Base-by-base conservation (phyloP, 495 filamentous ascomycete genomes). In the Podospora fimiseda region DNA sequence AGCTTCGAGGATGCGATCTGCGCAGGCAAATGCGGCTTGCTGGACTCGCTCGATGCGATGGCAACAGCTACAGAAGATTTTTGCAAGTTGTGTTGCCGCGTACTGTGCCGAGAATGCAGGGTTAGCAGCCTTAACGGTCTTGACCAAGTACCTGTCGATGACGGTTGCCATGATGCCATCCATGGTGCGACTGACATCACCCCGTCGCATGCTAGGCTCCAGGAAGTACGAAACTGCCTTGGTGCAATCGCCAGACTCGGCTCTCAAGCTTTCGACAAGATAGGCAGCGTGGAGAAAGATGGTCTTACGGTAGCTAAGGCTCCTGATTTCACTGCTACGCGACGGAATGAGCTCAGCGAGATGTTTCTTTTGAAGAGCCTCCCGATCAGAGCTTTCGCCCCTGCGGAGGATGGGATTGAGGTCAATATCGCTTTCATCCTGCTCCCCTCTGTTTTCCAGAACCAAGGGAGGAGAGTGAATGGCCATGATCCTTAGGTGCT, bases 371-470 rank as follows among this genome's bases (percentile, higher is more conserved):
- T 95, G 89, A 55, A 88, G 83, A 13, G 80, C 70, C 33, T 86
- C 80, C 52, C 87, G 84, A 19, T 93, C 88, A 7, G 83, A 78
- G 41, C 80, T 85, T 70, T 86, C 85, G 9, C 88, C 89, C 48
- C 93, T 77, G 50, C 90, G 82, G 18, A 98, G 78, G 11, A 96
- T 86, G 8, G 88, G 91, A 60, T 96, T 96, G 11, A 96, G 79
- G 63, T 97, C 93, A 51, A 98, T 88, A 59, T 96, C 93, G 62
- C 88, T 96, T 70, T 98, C 93, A 6, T 91, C 71, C 54, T 88
- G 87, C 60, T 95, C 89, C 49, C 88, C 85, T 53, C 88, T 81
- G 56, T 89, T 83, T 61, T 95, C 89, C 9, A 87, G 76, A 16
- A 97, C 82, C 48, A 97, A 69, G 2, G 94, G 86, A 19, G 85